Conservation (phyloP, 2,329 filamentous ascomycete genomes). For the Claviceps pazoutovae region DNA sequence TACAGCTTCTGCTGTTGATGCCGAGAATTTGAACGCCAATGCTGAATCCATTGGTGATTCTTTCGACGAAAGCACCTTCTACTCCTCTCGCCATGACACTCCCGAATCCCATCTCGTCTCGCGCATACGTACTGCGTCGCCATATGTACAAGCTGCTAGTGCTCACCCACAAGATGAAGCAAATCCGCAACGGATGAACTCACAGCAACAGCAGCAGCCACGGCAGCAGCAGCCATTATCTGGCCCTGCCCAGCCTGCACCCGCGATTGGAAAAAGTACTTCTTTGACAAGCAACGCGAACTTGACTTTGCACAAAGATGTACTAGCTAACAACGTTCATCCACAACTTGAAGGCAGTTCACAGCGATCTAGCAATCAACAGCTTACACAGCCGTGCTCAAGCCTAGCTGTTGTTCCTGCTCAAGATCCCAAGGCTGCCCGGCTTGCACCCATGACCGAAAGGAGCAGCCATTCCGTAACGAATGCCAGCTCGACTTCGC, state of each 20-base stretch:
- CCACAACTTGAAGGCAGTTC: not conserved
- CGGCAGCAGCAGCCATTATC: not conserved
- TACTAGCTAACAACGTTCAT: not conserved
- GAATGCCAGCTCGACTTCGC: constrained; percentile 6
- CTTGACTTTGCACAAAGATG: constrained; percentile 4
- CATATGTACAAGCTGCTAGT: constrained; percentile 15
- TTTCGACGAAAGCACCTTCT: constrained; percentile 87
- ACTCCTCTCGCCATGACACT: constrained; percentile 87
- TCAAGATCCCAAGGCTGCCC: not conserved
- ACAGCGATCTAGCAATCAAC: not conserved
- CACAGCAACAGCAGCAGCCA: not conserved
- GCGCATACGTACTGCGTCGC: constrained; percentile 32
- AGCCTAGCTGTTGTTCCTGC: not conserved
- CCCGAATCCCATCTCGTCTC: constrained; percentile 38
- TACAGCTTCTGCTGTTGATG: constrained; percentile 44
- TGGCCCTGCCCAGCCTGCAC: not conserved
- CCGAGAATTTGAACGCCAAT: constrained; percentile 38
- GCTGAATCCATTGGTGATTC: constrained; percentile 58
- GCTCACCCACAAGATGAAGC: constrained; percentile 7
- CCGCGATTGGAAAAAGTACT: not conserved
- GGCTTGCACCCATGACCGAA: not conserved
- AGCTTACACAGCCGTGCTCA: not conserved
- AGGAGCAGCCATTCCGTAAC: not conserved
- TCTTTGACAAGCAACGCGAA: constrained; percentile 1
- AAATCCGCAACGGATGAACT: not conserved